Evolutionary conservation across 495 filamentous ascomycete species (phyloP).

Genomic region (Penicillium pancosmium): DNA sequence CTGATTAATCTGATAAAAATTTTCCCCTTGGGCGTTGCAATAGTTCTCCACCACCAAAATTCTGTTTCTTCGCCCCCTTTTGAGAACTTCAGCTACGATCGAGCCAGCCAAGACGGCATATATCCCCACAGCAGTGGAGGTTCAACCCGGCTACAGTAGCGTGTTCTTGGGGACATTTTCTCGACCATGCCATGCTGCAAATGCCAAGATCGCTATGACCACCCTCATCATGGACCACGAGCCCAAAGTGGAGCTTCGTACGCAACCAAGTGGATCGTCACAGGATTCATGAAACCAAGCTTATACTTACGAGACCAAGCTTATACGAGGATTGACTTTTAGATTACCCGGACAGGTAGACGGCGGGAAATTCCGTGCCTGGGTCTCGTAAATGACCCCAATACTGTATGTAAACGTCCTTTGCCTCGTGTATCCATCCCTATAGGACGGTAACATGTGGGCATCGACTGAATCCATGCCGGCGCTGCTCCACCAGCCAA

Average conservation of each 20-base stretch:
- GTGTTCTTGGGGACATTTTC: not conserved
- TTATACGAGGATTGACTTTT: not conserved
- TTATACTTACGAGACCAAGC: conserved; percentile 2
- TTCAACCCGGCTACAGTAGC: not conserved
- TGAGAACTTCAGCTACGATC: not conserved
- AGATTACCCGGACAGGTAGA: not conserved
- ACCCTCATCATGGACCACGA: not conserved
- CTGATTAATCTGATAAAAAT: conserved; percentile 14
- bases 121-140: not conserved
- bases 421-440: not conserved
- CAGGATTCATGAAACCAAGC: conserved; percentile 1
- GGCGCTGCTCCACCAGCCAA: not conserved
- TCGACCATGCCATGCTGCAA: not conserved
- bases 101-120: not conserved
- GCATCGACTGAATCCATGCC: not conserved
- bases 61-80: not conserved
- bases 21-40: not conserved
- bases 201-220: not conserved
- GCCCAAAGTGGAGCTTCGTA: not conserved
- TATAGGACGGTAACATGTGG: not conserved
- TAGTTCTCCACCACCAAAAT: not conserved
- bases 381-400: not conserved
- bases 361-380: conserved; percentile 1
- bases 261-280: not conserved
- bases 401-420: not conserved